Percentiles rank a stretch among this genome's conserved stretches.
These are phyloP conservation scores for Sonneratia caseolaris DNA, from an alignment of 345 rosid genomes.

Conservation along the genomic window DNA sequence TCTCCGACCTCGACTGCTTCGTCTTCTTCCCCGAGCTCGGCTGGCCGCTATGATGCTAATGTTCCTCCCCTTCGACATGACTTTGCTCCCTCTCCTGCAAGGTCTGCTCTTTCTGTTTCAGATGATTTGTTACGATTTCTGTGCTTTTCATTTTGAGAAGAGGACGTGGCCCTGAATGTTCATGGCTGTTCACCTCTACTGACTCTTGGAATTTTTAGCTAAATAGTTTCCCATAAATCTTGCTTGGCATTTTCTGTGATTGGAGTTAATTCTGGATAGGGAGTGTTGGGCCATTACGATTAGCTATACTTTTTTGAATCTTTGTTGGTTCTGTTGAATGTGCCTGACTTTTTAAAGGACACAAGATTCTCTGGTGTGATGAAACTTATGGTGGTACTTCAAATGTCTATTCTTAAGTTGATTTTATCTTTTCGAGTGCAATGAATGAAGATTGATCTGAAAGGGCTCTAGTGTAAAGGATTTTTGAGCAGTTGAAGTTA, in stretches of 20 bases:
- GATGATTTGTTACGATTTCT: not conserved
- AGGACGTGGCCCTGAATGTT: not conserved
- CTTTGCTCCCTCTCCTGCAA: slow-evolving; percentile 49
- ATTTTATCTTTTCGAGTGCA: not conserved
- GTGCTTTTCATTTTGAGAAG: not conserved
- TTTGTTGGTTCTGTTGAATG: slow-evolving; percentile 4
- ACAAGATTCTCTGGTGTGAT: not conserved
- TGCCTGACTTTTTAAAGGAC: not conserved
- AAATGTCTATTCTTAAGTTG: not conserved
- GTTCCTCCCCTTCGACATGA: slow-evolving; percentile 29
- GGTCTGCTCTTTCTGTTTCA: slow-evolving; percentile 30
- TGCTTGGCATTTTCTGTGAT: not conserved
- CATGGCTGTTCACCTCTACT: not conserved
- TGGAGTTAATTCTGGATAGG: not conserved
- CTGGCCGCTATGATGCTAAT: slow-evolving; percentile 27
- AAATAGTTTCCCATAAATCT: not conserved
- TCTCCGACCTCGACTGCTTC: slow-evolving; percentile 47
- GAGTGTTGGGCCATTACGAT: not conserved
- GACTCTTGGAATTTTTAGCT: not conserved
- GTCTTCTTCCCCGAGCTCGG: slow-evolving; percentile 40
- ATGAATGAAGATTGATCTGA: not conserved
- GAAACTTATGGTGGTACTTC: not conserved
- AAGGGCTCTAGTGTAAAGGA: not conserved
- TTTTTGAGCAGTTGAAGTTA: not conserved
- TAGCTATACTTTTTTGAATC: not conserved